Evolutionary conservation across 1,284 basidiomycete species (phyloP), one percentile per base, ranked within the genome.

Genomic region (Pseudozyma tsukubaensis): DNA sequence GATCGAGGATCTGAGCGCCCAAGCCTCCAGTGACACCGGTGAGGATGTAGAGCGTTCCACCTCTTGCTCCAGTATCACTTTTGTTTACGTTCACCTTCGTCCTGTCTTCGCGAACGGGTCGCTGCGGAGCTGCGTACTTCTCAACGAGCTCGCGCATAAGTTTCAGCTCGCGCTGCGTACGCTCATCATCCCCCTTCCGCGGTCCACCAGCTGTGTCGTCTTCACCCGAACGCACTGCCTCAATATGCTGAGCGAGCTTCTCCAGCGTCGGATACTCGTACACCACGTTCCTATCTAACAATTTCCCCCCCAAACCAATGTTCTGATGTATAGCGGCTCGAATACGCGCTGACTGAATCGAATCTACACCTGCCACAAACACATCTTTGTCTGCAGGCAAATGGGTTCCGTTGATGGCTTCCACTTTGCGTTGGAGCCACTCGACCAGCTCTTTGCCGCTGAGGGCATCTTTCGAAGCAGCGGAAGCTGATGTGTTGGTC

Each of bases 1-100:
- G 86, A 34, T 86, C 81, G 18, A 91, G 86, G 12, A 90, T 85
- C 59, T 89, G 88, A 0, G 89, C 89, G 3, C 90, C 90, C 7
- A 91, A 86, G 0, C 88, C 88, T 0, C 90, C 90, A 0, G 90
- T 90, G 0, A 87, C 88, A 5, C 90, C 90, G 0, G 90, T 90
- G 32, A 91, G 85, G 7, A 81, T 35, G 29, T 66, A 68, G 3
- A 73, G 62, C 18, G 61, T 57, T 12, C 43, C 24, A 3, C 24
- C 24, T 29, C 24, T 29, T 29, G 24, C 24, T 29, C 3, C 24
- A 29, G 24, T 6, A 29, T 29, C 24, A 29, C 24, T 84, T 29
- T 48, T 54, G 1, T 4, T 36, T 7, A 5, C 54, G 7, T 35
- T 7, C 19, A 14, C 9, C 10, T 51, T 19, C 19, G 56, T 34